Base-by-base conservation (phyloP, 2,329 filamentous ascomycete genomes). In the Pezicula rhizophila region DNA sequence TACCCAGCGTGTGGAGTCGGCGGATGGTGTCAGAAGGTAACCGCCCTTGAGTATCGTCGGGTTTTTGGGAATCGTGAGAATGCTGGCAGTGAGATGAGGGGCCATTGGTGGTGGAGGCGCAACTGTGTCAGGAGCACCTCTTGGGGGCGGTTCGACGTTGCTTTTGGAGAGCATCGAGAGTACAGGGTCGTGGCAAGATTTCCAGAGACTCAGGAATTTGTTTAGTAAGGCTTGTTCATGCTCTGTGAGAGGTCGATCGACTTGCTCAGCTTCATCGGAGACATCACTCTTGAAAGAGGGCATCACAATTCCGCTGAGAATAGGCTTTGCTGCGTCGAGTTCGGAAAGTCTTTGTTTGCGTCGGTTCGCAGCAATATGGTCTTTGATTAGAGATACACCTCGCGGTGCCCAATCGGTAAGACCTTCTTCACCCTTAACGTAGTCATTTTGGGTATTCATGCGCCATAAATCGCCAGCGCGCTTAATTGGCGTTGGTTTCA, bases 391-490 rank as follows among this genome's bases (percentile, higher is more conserved):
- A 0, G 89, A 95, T 2, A 97, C 87, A 33, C 93, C 90, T 38
- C 93, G 80, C 2, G 93, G 92, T 7, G 84, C 82, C 93, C 93
- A 99, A 49, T 83, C 82, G 2, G 76, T 82, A 35, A 99, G 74
- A 43, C 84, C 78, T 66, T 99, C 93, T 68, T 99, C 91, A 48
- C 93, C 93, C 66, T 96, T 96, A 60, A 99, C 88, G 63, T 96
- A 97, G 65, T 95, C 89, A 60, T 95, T 87, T 51, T 89, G 85
- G 14, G 91, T 97, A 66, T 90, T 95, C 82, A 97, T 89, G 47
- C 93, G 82, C 93, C 93, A 99, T 11, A 99, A 75, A 64, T 99
- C 93, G 3, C 89, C 89, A 0, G 90, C 89, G 42, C 89, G 81
- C 68, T 96, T 96, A 45, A 95, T 90, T 2, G 90, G 90, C 7